Conservation (phyloP, 2,329 filamentous ascomycete genomes). For the Phyllachora maydis region DNA sequence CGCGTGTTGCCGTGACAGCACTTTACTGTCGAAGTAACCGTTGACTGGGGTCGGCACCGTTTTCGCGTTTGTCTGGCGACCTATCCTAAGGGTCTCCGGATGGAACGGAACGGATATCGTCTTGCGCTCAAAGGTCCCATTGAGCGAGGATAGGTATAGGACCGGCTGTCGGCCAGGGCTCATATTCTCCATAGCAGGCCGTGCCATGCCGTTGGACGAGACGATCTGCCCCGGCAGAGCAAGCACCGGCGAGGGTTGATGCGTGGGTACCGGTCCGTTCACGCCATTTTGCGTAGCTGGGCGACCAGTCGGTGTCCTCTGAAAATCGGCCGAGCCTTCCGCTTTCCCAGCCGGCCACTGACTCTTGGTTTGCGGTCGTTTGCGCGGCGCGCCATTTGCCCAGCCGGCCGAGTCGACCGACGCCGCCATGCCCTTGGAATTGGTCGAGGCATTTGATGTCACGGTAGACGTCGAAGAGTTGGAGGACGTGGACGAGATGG, state of each 20-base stretch:
- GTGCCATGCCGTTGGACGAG: constrained; percentile 26
- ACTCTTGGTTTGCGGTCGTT: constrained; percentile 27
- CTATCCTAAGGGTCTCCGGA: constrained; percentile 87
- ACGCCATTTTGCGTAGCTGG: constrained; percentile 17
- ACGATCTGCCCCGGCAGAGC: constrained; percentile 16
- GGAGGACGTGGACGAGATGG: constrained; percentile 47
- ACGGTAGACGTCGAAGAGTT: constrained; percentile 41
- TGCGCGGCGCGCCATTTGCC: constrained; percentile 26
- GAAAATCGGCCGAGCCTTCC: constrained; percentile 25
- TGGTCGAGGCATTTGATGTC: constrained; percentile 36
- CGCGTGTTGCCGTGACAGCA: constrained; percentile 85
- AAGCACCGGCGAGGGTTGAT: no score
- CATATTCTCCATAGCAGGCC: constrained; percentile 43
- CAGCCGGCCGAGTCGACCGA: constrained; percentile 28
- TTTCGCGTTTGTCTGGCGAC: constrained; percentile 91
- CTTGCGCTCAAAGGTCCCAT: constrained; percentile 93
- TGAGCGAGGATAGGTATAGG: constrained; percentile 72
- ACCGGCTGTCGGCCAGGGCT: constrained; percentile 47
- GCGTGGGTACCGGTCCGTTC: constrained; percentile 19
- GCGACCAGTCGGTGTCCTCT: constrained; percentile 17
- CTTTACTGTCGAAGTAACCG: constrained; percentile 96
- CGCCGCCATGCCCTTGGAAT: constrained; percentile 30
- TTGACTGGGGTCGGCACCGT: constrained; percentile 80
- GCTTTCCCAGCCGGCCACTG: constrained; percentile 27
- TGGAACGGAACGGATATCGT: constrained; percentile 83